Base-by-base conservation (phyloP, 768 basidiomycete species). In the Pilatotrama ljubarskyi region DNA sequence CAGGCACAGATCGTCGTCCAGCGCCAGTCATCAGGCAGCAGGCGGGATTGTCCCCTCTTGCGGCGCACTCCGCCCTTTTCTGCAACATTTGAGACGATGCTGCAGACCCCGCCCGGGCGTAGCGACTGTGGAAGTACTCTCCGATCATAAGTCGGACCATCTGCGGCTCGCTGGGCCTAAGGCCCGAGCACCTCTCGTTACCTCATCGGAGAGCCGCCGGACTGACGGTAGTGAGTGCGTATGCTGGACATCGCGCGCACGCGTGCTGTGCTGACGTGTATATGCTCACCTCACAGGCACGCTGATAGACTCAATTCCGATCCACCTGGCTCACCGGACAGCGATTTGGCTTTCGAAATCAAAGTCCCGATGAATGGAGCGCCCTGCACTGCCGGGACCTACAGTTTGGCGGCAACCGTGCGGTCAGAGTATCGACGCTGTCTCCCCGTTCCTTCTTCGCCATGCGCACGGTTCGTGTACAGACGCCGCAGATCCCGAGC, bases 91-190 rank as follows among this genome's bases (percentile, higher is more conserved):
- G 29, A 32, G 29, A 32, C 29, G 29, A 32, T 10, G 29, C 4
- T 32, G 29, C 29, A 10, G 10, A 32, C 5, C 10, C 29, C 29
- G 10, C 29, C 29, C 5, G 10, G 29, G 5, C 29, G 29, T 32
- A 32, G 25, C 48, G 32, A 49, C 48, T 32, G 10, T 32, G 29
- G 29, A 4, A 32, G 14, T 26, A 37, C 20, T 35, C 55, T 57
- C 55, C 55, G 55, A 57, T 50, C 40, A 24, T 13, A 50, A n/a
- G 47, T 57, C 55, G 47, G 54, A 54, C 42, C 20, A n/a, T 26
- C 47, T 32, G 47, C 47, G 55, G 47, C 48, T 41, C 37, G 55
- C 38, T 47, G 29, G 40, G 29, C 52, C 26, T 20, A 3, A 22
- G 13, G 9, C 46, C 46, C 26, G 46, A 47, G 42, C 42, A 43